phyloP scores from a whole-genome alignment of 148 eudicot genomes.

The Pouteria glomerata region DNA sequence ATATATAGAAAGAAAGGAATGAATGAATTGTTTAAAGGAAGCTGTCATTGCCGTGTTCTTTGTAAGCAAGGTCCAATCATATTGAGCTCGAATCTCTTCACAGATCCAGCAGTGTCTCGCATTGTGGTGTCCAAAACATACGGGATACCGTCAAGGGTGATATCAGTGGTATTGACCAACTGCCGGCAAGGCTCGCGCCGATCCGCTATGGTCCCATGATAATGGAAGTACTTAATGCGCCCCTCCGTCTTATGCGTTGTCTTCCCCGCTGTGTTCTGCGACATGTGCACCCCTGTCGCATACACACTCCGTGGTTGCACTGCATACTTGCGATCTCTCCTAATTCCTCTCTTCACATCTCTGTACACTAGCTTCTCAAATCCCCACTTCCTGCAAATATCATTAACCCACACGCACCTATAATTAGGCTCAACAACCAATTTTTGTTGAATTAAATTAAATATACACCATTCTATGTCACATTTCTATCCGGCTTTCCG shows the following conservation, averaged over 20 bases:
- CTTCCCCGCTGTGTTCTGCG: constrained; percentile 51
- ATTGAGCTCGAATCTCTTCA: constrained; percentile 60
- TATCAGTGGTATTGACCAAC: constrained; percentile 29
- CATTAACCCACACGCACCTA: not conserved
- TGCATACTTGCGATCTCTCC: constrained; percentile 78
- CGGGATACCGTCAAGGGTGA: constrained; percentile 37
- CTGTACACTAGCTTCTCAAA: constrained; percentile 79
- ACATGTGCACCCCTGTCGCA: constrained; percentile 83
- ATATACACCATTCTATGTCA: too few species aligned
- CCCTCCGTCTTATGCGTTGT: constrained; percentile 42
- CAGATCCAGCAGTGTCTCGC: constrained; percentile 36
- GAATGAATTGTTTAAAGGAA: not conserved
- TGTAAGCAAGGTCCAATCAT: constrained; percentile 50
- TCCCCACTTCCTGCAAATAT: constrained; percentile 66
- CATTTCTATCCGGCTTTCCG: too few species aligned
- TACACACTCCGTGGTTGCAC: constrained; percentile 64
- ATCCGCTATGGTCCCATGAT: constrained; percentile 62
- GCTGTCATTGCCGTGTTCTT: constrained; percentile 37
- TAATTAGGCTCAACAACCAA: not conserved
- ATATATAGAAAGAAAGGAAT: not conserved
- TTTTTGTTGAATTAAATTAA: too few species aligned
- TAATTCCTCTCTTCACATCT: constrained; percentile 44
- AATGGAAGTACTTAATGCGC: constrained; percentile 60
- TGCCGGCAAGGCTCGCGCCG: constrained; percentile 57
- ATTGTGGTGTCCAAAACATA: constrained; percentile 46